Evolutionary conservation across 164 flowering plant species (phyloP), one percentile per base, ranked within the genome.

Genomic region (Tetrastigma voinierianum): DNA sequence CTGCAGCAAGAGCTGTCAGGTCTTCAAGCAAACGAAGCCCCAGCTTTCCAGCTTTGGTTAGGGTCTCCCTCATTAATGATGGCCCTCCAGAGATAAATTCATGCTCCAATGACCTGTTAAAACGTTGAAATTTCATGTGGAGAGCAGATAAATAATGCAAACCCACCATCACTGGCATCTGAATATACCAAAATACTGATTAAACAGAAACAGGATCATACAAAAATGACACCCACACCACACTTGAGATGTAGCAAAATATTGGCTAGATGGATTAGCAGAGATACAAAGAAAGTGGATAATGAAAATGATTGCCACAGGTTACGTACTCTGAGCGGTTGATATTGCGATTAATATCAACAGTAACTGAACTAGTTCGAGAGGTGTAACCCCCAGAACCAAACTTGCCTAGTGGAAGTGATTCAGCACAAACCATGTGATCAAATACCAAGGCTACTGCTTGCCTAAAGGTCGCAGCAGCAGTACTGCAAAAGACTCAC

Each of bases 1-100:
- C 97, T 89, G 97, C 97, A 82, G 98, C 97, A 83, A 92, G 90
- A 75, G 98, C 93, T 84, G 97, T 88, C 85, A 95, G 91, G 86
- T 95, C 98, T 84, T 92, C 97, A 69, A 95, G 96, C 74, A 95
- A 76, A 45, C 77, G 86, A 70, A 95, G 87, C 66, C 98, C 98
- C 67, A 91, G 83, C 69, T 81, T 86, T 75, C 96, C 98, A 43
- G 81, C 70, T 65, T 76, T 77, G 46, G 86, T 92, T n/a, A 84
- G 70, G 53, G 70, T 82, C 44, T 83, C 89, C 77, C 91, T 86
- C 86, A 68, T 78, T 45, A 72, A n/a, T 25, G 80, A 71, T 68
- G 78, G 59, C 59, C 78, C 74, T 70, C 86, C 86, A 64, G 94
- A 77, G 32, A 70, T 54, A 78, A 77, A 64, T 17, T 79, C 87